Evolutionary conservation across 148 eudicot genomes (phyloP), one percentile per base, ranked within the genome.

Genomic region (Dianthus caryophyllus): DNA sequence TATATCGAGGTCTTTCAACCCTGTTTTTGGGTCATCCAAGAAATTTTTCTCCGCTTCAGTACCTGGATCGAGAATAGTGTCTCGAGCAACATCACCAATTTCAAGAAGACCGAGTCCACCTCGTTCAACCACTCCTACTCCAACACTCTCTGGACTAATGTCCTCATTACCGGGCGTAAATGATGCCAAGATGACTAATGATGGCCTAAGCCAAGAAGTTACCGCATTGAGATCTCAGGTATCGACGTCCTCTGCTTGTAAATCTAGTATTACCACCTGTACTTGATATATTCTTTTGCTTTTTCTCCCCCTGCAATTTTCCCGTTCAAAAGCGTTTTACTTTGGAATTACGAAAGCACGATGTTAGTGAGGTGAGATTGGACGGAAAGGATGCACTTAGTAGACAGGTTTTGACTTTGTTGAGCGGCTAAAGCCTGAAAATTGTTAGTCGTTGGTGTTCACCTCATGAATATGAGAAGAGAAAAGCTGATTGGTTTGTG

Each of bases 31-130:
- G 61, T 88, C 99, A 50, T 93, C 98, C 11, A 89, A 89, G 76
- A 93, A 93, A 75, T 86, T 83, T 77, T 93, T 90, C 78, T 93
- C 98, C 44, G 98, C 98, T 72, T 93, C 98, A 22, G 98, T 93
- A 71, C 98, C 98, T 71, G 98, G 98, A 66, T 93, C 98, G 14
- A 89, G 98, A 84, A 87, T 93, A 68, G 96, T 80, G 75, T 93
- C 98, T 68, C 89, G 98, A 62, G 98, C 98, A 41, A 92, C 98
- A 70, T 92, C 98, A 20, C 98, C 98, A 36, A 80, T 87, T 68
- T 89, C 94, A 18, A 85, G 94, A 82, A 88, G 98, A 25, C 65
- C 89, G 2, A 92, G 98, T 72, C 98, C 98, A 58, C 98, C 98
- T 75, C 98, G 96, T 62, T 87, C 94, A 54, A 92, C 94, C 8